phyloP scores from a whole-genome alignment of 1,139 yeast genomes.

The Schwanniomyces etchellsii region DNA sequence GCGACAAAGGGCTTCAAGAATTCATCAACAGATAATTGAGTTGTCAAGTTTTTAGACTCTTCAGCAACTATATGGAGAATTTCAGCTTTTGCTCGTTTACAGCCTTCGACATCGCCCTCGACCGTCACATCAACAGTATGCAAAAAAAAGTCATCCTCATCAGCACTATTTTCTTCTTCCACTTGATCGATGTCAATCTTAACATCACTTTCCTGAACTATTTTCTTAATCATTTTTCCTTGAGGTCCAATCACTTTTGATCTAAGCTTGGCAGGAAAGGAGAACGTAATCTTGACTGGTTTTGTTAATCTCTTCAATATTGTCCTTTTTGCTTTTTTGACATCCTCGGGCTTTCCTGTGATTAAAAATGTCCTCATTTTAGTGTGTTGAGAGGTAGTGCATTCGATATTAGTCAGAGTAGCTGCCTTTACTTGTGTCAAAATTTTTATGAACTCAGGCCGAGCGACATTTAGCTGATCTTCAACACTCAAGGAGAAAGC shows the following conservation, averaged over 20 bases:
- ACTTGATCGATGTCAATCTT: constrained; percentile 64
- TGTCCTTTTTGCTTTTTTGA: constrained; percentile 68
- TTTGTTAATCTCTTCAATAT: constrained; percentile 73
- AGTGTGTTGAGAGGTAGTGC: constrained; percentile 72
- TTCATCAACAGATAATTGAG: constrained; percentile 44
- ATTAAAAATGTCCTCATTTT: constrained; percentile 83
- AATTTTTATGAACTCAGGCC: constrained; percentile 60
- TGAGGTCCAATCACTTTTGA: constrained; percentile 84
- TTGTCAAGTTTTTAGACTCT: constrained; percentile 55
- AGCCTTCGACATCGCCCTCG: constrained; percentile 85
- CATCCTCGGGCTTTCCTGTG: constrained; percentile 68
- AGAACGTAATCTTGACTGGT: constrained; percentile 57
- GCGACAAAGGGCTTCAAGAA: constrained; percentile 49
- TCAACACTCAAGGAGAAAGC: constrained; percentile 67
- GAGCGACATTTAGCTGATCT: constrained; percentile 59
- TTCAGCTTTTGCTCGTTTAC: constrained; percentile 63
- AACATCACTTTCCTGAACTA: constrained; percentile 65
- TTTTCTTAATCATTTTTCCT: constrained; percentile 79
- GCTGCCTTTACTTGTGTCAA: constrained; percentile 56
- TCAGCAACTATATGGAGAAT: constrained; percentile 73
- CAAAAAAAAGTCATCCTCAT: constrained; percentile 46
- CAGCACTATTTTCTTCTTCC: constrained; percentile 27
- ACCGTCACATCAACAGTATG: constrained; percentile 56
- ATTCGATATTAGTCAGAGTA: constrained; percentile 69
- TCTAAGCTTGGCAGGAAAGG: constrained; percentile 75